phyloP scores from a whole-genome alignment of 495 filamentous ascomycete genomes.

The Gamarada debralockiae region DNA sequence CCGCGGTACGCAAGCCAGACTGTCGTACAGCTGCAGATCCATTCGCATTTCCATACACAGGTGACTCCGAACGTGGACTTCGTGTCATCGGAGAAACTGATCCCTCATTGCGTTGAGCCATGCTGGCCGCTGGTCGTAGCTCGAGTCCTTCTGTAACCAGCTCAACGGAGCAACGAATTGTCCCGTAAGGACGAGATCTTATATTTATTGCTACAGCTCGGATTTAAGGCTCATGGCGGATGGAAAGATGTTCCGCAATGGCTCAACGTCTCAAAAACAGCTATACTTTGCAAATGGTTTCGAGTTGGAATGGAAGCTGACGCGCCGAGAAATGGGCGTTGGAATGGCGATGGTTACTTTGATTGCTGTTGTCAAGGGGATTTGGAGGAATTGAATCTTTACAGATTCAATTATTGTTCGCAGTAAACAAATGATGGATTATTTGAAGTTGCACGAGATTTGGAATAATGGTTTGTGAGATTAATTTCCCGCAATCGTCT shows the following conservation, averaged over 20 bases:
- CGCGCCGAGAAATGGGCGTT: too few species aligned
- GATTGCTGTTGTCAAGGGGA: too few species aligned
- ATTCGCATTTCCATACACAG: constrained; percentile 15
- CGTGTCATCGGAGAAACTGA: constrained; percentile 28
- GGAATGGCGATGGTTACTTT: too few species aligned
- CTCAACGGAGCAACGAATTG: neutral
- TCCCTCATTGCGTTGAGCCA: constrained; percentile 28
- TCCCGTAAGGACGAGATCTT: neutral
- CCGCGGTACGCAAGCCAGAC: constrained; percentile 13
- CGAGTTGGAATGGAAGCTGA: too few species aligned
- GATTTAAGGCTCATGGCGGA: neutral
- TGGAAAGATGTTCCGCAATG: neutral
- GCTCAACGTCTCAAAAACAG: too few species aligned
- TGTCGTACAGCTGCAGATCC: constrained; percentile 7
- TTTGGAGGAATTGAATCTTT: too few species aligned
- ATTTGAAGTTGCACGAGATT: too few species aligned
- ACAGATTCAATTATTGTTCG: too few species aligned
- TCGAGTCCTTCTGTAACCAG: neutral
- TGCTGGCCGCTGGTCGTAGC: constrained; percentile 13
- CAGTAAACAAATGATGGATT: too few species aligned
- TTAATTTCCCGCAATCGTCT: neutral
- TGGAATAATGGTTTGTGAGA: neutral
- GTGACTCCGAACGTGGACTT: constrained; percentile 21
- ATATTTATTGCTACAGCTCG: neutral
- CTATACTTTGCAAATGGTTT: too few species aligned